These are phyloP conservation scores for Tetracladium setigerum DNA, from an alignment of 495 filamentous ascomycete genomes.

Conservation along the genomic window DNA sequence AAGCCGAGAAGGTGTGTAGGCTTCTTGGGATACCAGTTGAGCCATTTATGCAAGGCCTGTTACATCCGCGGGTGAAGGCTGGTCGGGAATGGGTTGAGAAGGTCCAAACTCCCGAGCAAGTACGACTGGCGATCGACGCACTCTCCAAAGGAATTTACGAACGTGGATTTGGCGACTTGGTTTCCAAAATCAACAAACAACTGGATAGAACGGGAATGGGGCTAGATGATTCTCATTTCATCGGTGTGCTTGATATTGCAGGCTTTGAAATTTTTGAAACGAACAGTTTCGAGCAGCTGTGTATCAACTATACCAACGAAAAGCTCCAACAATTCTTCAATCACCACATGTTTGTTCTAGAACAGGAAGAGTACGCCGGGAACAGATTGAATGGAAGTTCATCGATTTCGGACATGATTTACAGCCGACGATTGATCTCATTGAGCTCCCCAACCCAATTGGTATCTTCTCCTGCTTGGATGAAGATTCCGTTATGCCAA, in stretches of 20 bases:
- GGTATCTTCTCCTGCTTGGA: conserved; percentile 98
- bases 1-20: conserved; percentile 70
- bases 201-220: conserved; percentile 73
- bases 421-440: conserved; percentile 96
- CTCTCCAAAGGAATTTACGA: conserved; percentile 97
- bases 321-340: conserved; percentile 99
- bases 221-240: conserved; percentile 85
- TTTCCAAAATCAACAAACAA: conserved; percentile 83
- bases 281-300: conserved; percentile 98
- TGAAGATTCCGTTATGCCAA: conserved; percentile 98
- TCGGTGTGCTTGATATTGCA: conserved; percentile 97
- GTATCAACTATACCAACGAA: conserved; percentile 99
- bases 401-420: conserved; percentile 98
- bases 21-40: conserved; percentile 80
- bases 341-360: conserved; percentile 99
- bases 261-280: conserved; percentile 98
- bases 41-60: conserved; percentile 75
- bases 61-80: conserved; percentile 91
- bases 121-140: conserved; percentile 81
- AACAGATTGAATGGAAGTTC: conserved; percentile 99
- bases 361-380: conserved; percentile 98
- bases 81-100: conserved; percentile 98
- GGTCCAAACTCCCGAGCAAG: conserved; percentile 94
- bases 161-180: conserved; percentile 87
- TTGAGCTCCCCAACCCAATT: conserved; percentile 92